phyloP scores from a whole-genome alignment of 768 basidiomycete species.

The Plicaturopsis crispa region DNA sequence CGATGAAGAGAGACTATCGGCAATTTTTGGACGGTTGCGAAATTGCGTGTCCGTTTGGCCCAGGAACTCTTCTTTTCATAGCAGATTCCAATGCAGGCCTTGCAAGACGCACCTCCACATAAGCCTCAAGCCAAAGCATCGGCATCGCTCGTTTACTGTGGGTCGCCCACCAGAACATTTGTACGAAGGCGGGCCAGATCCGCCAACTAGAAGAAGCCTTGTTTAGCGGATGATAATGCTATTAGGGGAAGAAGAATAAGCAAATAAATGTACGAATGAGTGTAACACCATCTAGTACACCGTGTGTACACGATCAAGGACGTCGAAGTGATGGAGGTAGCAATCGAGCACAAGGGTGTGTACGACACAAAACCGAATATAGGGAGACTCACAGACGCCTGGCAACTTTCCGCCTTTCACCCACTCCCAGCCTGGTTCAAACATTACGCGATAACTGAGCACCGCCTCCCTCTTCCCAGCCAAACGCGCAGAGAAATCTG shows the following conservation, averaged over 20 bases:
- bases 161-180: conserved; percentile 62
- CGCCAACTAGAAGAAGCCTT: too few species aligned
- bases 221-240: not conserved
- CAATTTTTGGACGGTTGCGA: too few species aligned
- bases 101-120: conserved; percentile 61
- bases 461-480: conserved; percentile 44
- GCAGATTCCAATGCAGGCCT: too few species aligned
- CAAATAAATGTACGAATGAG: not conserved
- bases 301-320: too few species aligned
- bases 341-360: too few species aligned
- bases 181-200: conserved; percentile 49
- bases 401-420: conserved; percentile 74
- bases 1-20: too few species aligned
- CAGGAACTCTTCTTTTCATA: too few species aligned
- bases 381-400: conserved; percentile 49
- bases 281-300: too few species aligned
- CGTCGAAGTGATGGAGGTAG: too few species aligned
- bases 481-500: conserved; percentile 29
- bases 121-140: conserved; percentile 60
- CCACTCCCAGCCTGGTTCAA: conserved; percentile 57
- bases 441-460: conserved; percentile 61
- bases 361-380: too few species aligned
- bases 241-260: not conserved
- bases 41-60: too few species aligned
- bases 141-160: conserved; percentile 51